Base-by-base conservation (phyloP, 176 grass and related monocot species). In the Aegilops umbellulata region DNA sequence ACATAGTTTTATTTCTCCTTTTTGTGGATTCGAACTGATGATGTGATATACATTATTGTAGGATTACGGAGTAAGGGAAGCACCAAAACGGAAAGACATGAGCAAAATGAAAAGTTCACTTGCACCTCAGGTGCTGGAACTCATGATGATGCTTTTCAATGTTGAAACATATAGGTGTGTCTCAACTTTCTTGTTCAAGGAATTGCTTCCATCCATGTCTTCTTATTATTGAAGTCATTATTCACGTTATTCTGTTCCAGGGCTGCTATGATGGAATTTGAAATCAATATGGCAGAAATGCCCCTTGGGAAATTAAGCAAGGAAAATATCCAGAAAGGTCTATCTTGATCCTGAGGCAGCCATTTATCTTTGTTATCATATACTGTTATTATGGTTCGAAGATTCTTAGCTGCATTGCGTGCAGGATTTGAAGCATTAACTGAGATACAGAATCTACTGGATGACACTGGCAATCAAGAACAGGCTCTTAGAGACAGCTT, bases 281-380 rank as follows among this genome's bases (percentile, higher is more conserved):
- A 98, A 90, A 98, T 98, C 72, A 98, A 98, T 92, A 92, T 98
- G 93, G 83, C 91, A 32, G 95, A 98, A 90, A 98, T 98, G 95
- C 95, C 95, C 49, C 95, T 98, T 67, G 95, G 95, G 84, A 98
- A 98, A 79, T 86, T 98, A 90, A 98, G 93, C 91, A 98, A 94
- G 78, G 79, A 86, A 77, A 98, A 94, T 89, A 95, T 98, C 70
- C 90, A 95, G 80, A 90, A 98, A 76, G 95, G 95, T 98, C 57
- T 74, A 60, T 79, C 72, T 66, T 64, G 12, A 66, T 79, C 42
- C 69, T 77, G n/a, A 58, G 25, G 42, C 42, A 57, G 74, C 75
- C 4, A 51, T 81, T 71, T 63, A 42, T 86, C 70, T 44, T 29
- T 36, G 10, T 38, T 15, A 7, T 79, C 16, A 19, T 49, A 74